Percentiles rank a stretch among this genome's conserved stretches.
These are phyloP conservation scores for Bryopsis sp. DNA, from an alignment of 139 green algal species.

Conservation along the genomic window DNA sequence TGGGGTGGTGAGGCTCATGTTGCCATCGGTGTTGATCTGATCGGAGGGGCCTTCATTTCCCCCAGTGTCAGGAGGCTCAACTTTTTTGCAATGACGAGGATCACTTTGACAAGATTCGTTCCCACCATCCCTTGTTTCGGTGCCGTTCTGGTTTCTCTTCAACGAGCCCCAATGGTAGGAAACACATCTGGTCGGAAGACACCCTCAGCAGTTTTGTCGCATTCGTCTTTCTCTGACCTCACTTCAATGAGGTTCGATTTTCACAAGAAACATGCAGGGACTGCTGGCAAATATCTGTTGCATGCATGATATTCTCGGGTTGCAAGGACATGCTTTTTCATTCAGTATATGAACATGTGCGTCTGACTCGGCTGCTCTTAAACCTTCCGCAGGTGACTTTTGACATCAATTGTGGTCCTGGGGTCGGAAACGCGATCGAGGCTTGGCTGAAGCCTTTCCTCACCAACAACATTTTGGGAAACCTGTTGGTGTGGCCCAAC, in stretches of 20 bases:
- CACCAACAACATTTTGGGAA: slow-evolving; percentile 14
- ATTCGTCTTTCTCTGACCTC: background rate
- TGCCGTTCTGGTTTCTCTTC: slow-evolving; percentile 10
- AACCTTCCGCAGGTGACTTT: slow-evolving; percentile 16
- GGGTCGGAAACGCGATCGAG: slow-evolving; percentile 12
- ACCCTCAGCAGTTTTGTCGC: no score
- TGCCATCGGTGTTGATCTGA: slow-evolving; percentile 13
- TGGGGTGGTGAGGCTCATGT: slow-evolving; percentile 13
- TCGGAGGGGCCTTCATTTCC: background rate
- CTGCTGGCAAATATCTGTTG: background rate
- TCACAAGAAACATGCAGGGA: background rate
- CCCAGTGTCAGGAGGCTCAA: slow-evolving; percentile 7
- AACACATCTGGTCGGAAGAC: background rate
- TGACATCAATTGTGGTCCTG: slow-evolving; percentile 16
- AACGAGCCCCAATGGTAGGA: background rate
- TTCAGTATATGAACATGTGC: no score
- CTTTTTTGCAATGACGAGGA: slow-evolving; percentile 14
- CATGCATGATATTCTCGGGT: background rate
- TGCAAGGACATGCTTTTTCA: no score
- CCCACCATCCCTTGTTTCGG: slow-evolving; percentile 2
- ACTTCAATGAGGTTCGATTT: background rate
- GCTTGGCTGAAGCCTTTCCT: slow-evolving; percentile 20
- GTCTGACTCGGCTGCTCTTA: no score
- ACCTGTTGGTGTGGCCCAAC: slow-evolving; percentile 19
- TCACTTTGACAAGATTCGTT: slow-evolving; percentile 4